phyloP scores from a whole-genome alignment of 768 basidiomycete species.

The Naganishia vaughanmartiniae region DNA sequence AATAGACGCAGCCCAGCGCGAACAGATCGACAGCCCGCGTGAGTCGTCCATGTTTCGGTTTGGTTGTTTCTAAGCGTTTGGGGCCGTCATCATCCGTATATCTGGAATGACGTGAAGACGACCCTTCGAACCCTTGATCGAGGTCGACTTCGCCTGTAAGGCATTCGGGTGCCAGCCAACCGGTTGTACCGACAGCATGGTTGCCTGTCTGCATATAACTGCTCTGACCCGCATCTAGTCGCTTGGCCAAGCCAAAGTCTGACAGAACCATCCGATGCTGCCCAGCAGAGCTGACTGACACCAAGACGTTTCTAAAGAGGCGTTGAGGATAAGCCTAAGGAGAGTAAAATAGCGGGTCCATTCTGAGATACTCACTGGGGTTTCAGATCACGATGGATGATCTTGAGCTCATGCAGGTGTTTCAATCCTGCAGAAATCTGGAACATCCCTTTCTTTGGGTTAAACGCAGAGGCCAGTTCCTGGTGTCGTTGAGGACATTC shows the following conservation, averaged over 20 bases:
- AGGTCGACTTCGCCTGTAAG: slow-evolving; percentile 88
- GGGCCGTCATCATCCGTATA: slow-evolving; percentile 55
- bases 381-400: slow-evolving; percentile 98
- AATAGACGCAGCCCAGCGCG: slow-evolving; percentile 91
- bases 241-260: slow-evolving; percentile 95
- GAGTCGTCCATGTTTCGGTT: slow-evolving; percentile 60
- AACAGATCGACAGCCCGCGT: slow-evolving; percentile 97
- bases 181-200: slow-evolving; percentile 87
- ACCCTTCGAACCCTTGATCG: slow-evolving; percentile 62
- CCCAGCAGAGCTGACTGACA: slow-evolving; percentile 67
- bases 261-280: slow-evolving; percentile 57
- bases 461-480: slow-evolving; percentile 67
- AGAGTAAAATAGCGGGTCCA: not conserved
- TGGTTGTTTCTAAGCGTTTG: slow-evolving; percentile 56
- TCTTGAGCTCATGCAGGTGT: slow-evolving; percentile 88
- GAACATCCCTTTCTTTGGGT: slow-evolving; percentile 78
- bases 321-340: too few species aligned
- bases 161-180: slow-evolving; percentile 97
- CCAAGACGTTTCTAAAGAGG: slow-evolving; percentile 68
- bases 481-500: slow-evolving; percentile 60
- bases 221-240: slow-evolving; percentile 90
- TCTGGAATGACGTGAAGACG: slow-evolving; percentile 45
- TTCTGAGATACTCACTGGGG: slow-evolving; percentile 63
- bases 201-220: slow-evolving; percentile 87
- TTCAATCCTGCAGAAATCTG: slow-evolving; percentile 84